phyloP scores from a whole-genome alignment of 2,329 filamentous ascomycete genomes.

The Orbilia brochopaga region DNA sequence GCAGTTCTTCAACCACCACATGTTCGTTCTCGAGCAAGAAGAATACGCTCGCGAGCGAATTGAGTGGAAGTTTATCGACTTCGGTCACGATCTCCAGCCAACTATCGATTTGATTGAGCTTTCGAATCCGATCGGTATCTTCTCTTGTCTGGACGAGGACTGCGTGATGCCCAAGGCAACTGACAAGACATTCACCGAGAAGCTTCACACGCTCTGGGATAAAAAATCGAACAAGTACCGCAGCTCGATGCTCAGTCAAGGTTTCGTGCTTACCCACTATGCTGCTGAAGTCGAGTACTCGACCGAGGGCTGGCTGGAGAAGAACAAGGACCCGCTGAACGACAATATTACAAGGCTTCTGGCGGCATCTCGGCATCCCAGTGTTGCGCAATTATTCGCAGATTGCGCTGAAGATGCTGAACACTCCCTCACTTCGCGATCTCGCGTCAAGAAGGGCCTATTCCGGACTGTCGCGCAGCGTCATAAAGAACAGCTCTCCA shows the following conservation, averaged over 20 bases:
- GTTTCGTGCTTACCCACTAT: slow-evolving; percentile 96
- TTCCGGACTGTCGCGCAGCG: slow-evolving; percentile 96
- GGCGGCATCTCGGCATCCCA: slow-evolving; percentile 78
- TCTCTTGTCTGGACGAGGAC: slow-evolving; percentile 96
- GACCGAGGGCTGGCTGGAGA: slow-evolving; percentile 93
- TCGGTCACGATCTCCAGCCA: slow-evolving; percentile 93
- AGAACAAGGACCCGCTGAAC: slow-evolving; percentile 98
- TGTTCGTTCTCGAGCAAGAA: slow-evolving; percentile 98
- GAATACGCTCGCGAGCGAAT: slow-evolving; percentile 98
- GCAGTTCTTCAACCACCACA: slow-evolving; percentile 99
- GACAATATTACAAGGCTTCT: slow-evolving; percentile 93
- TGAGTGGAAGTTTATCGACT: slow-evolving; percentile 99
- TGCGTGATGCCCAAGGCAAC: slow-evolving; percentile 99
- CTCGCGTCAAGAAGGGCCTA: slow-evolving; percentile 91
- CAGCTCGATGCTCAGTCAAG: slow-evolving; percentile 82
- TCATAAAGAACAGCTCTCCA: slow-evolving; percentile 98
- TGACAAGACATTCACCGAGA: slow-evolving; percentile 95
- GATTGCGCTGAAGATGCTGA: slow-evolving; percentile 81
- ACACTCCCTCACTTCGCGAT: slow-evolving; percentile 73
- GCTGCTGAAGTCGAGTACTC: slow-evolving; percentile 97
- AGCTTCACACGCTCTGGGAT: slow-evolving; percentile 95
- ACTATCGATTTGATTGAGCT: slow-evolving; percentile 97
- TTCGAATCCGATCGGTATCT: slow-evolving; percentile 96
- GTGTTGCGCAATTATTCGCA: slow-evolving; percentile 81
- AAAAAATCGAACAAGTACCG: slow-evolving; percentile 94